These are phyloP conservation scores for Beauveria bassiana DNA, from an alignment of 2,329 filamentous ascomycete genomes.

Conservation along the genomic window DNA sequence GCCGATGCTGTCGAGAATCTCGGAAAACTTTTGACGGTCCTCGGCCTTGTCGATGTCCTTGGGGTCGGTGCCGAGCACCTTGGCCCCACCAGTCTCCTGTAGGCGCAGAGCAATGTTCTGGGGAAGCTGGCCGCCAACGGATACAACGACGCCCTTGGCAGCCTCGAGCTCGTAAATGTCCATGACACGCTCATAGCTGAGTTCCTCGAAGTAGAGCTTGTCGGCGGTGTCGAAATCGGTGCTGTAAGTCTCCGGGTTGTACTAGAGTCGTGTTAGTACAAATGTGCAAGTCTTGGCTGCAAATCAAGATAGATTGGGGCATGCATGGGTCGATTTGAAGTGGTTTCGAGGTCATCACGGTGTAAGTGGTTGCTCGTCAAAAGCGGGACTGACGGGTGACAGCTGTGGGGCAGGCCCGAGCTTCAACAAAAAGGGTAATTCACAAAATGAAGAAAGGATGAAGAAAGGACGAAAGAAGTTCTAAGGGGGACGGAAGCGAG, in stretches of 20 bases:
- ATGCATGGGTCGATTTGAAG: background rate
- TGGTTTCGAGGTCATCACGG: background rate
- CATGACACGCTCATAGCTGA: slow-evolving; percentile 96
- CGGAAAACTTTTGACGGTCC: slow-evolving; percentile 96
- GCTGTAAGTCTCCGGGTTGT: slow-evolving; percentile 70
- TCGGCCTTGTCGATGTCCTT: slow-evolving; percentile 96
- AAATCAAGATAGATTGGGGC: background rate
- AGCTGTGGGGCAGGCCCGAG: background rate
- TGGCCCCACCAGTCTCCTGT: slow-evolving; percentile 83
- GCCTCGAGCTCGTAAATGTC: slow-evolving; percentile 94
- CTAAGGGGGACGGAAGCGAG: too few species aligned
- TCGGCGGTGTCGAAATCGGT: slow-evolving; percentile 90
- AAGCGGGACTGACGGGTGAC: background rate
- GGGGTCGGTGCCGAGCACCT: slow-evolving; percentile 86
- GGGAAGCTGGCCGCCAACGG: slow-evolving; percentile 89
- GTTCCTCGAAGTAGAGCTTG: slow-evolving; percentile 91
- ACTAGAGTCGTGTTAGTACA: slow-evolving; percentile 25
- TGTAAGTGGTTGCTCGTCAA: background rate
- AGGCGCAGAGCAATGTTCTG: slow-evolving; percentile 96
- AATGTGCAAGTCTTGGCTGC: background rate
- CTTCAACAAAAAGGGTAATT: background rate
- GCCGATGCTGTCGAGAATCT: slow-evolving; percentile 92
- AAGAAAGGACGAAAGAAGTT: background rate
- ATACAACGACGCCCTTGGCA: slow-evolving; percentile 83
- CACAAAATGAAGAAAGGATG: background rate